Base-by-base conservation (phyloP, 352 stramenopile genomes). In the Pythium dissotocum region DNA sequence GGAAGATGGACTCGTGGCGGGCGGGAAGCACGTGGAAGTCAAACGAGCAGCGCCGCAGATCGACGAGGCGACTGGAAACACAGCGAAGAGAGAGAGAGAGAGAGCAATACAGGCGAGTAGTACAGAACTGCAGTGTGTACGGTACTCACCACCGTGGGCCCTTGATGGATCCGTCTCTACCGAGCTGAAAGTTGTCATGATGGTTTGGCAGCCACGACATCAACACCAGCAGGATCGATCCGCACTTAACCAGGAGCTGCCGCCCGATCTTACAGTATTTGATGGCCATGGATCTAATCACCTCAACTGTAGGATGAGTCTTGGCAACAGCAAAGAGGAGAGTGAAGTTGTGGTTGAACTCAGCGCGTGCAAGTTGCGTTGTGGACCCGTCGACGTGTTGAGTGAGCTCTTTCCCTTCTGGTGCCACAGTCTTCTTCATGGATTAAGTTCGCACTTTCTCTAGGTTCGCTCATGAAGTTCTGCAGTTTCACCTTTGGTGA, bases 401-500 rank as follows among this genome's bases (percentile, higher is more conserved):
- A 24, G 21, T 24, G 21, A 24, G 21, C 21, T 24, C 21, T 24
- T 24, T 24, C n/a, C 35, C 51, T 58, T 44, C 52, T 30, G 52
- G 52, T 58, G 52, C 52, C 16, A 32, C 2, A 35, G 21, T 53
- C 46, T 53, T 54, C 35, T 6, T 24, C 18, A 24, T 24, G 21
- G 21, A 21, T 51, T 28, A 53, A 44, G 13, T 38, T 32, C 28
- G 18, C 14, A 21, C 21, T 0, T n/a, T 32, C 21, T 6, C 44
- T 63, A 69, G 58, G 54, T 63, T 58, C 63, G 63, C 46, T 6
- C 44, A 64, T 69, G 63, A 69, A 69, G 63, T 69, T 69, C 28
- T 51, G 54, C 26, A 32, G 56, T 61, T 61, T 70, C 56, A 42
- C 14, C 12, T 16, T 33, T n/a, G 12, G 48, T 61, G 12, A 40